Percentiles rank a stretch among this genome's conserved stretches.
phyloP scores from a whole-genome alignment of 768 basidiomycete genomes.

The Tubosaeta sp. region DNA sequence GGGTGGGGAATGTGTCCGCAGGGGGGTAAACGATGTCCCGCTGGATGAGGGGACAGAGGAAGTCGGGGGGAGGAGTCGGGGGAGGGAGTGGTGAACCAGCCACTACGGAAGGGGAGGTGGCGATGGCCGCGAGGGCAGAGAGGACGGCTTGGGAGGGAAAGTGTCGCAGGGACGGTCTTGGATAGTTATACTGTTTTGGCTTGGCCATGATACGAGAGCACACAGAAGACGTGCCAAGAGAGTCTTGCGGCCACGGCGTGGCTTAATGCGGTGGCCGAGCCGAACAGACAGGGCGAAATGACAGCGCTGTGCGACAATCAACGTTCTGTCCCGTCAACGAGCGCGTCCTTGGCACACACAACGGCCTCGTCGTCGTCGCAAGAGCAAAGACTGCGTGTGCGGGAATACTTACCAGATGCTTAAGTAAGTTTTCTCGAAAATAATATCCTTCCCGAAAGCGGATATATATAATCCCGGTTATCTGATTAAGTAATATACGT shows the following conservation, averaged over 20 bases:
- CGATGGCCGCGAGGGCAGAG: constrained; percentile 54
- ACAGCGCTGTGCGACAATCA: not conserved
- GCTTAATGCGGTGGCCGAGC: constrained; percentile 23
- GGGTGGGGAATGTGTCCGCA: not conserved
- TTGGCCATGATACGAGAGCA: constrained; percentile 48
- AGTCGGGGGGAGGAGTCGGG: constrained; percentile 44
- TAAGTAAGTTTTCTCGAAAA: not conserved
- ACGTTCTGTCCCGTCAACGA: not conserved
- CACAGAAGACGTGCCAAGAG: constrained; percentile 35
- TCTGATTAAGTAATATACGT: constrained; percentile 2
- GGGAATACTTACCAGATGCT: constrained; percentile 1
- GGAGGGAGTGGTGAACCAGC: constrained; percentile 42
- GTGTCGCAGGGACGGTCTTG: constrained; percentile 12
- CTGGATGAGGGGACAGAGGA: constrained; percentile 54
- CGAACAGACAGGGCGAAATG: not conserved
- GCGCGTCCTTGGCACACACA: not conserved
- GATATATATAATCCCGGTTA: not conserved
- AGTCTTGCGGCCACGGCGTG: constrained; percentile 33
- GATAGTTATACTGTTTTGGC: constrained; percentile 37
- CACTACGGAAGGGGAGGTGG: constrained; percentile 41
- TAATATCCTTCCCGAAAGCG: not conserved
- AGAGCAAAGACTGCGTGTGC: constrained; percentile 9
- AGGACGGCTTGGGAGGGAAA: constrained; percentile 50
- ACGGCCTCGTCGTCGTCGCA: constrained; percentile 9
- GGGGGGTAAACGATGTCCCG: constrained; percentile 9